Base-by-base conservation (phyloP, 768 basidiomycete genomes). In the Amanita pallidorosea region DNA sequence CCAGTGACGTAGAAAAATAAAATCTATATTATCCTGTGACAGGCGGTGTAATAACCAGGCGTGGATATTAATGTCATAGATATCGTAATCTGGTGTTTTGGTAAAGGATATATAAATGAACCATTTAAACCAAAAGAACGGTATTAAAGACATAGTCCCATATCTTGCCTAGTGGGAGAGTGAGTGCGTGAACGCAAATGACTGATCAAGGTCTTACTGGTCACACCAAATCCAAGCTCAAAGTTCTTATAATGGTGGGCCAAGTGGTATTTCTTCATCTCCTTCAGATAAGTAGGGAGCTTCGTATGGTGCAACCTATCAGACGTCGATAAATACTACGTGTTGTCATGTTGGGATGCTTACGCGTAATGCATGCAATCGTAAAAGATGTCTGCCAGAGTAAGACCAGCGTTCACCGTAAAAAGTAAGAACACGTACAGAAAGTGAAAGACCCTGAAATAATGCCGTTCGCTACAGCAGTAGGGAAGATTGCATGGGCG, bases 171-270 rank as follows among this genome's bases (percentile, higher is more conserved):
- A 13, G 15, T 18, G 8, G n/a, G 8, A 25, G 42, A 22, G 22
- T 41, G 17, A 29, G 15, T 34, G 43, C 23, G 50, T 13, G 18
- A 17, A 31, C 5, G 31, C 25, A 20, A 17, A 35, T 20, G 2
- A n/a, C 7, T 34, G 33, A 45, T 54, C 23, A 56, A 35, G 34
- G 12, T 68, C 80, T 47, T 59, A 87, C 88, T 92, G 6, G 94
- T 97, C 9, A 98, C 94, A 29, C 95, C 94, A 62, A 94, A 98
- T 15, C 93, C 94, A 40, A 98, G 85, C 62, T 96, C 92, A 64
- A 91, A 95, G 71, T 96, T 95, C 69, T 96, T 96, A 74, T 95
- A 96, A 65, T 97, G 95, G 62, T 97, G 94, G 6, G 91, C 93
- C 55, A 99, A 78, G 60, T 99, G 96, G 62, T 97, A 98, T 63